phyloP scores from a whole-genome alignment of 1,284 basidiomycete species.

The Ganoderma leucocontextum region DNA sequence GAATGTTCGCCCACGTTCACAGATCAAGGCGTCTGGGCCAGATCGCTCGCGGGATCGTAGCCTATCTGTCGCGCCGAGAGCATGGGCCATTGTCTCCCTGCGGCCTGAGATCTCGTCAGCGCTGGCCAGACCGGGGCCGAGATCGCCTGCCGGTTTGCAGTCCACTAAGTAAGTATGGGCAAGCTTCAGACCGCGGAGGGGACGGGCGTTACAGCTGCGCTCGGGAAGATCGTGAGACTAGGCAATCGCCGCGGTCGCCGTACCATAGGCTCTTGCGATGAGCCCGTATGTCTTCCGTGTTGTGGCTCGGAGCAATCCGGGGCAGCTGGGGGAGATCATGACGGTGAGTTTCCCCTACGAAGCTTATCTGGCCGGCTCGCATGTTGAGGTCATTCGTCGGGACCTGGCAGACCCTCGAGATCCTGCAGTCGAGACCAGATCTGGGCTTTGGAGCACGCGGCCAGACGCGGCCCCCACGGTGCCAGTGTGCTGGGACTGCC shows the following conservation, averaged over 20 bases:
- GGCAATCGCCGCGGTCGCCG: conserved; percentile 2
- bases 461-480: not conserved
- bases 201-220: not conserved
- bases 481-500: not conserved
- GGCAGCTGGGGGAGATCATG: not conserved
- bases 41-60: not conserved
- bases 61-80: no score
- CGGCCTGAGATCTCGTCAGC: not conserved
- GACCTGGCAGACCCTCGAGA: not conserved
- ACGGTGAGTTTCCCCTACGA: not conserved
- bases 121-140: conserved; percentile 2
- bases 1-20: not conserved
- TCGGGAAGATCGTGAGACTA: not conserved
- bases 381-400: not conserved
- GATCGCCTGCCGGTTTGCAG: not conserved
- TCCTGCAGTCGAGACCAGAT: not conserved
- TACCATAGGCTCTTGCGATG: not conserved
- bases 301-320: not conserved
- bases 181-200: conserved; percentile 2
- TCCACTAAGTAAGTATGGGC: not conserved
- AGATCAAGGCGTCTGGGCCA: not conserved
- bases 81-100: no score
- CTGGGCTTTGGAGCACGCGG: not conserved
- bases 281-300: not conserved
- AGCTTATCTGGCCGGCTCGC: conserved; percentile 6